Percentiles rank a stretch among this genome's conserved stretches.
Conservation (phyloP, 306 rosid genomes). For the Malus sylvestris region DNA sequence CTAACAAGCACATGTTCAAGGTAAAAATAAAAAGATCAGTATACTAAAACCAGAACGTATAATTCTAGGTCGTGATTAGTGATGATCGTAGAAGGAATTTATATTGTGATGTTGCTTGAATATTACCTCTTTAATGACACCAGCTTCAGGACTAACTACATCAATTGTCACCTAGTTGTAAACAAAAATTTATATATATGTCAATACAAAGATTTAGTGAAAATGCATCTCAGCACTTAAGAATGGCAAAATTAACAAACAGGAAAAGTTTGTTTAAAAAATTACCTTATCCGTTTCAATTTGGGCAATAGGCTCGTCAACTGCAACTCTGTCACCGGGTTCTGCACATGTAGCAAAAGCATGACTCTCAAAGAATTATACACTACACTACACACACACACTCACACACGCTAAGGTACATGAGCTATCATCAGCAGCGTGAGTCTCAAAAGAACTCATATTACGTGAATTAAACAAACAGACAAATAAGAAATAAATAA, state of each 20-base stretch:
- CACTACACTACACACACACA: neutral
- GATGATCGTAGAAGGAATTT: neutral
- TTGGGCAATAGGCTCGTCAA: constrained; percentile 58
- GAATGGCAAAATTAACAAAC: neutral
- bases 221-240: neutral
- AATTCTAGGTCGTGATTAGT: neutral
- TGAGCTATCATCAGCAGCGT: neutral
- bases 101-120: neutral
- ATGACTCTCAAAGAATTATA: constrained; percentile 14
- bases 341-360: constrained; percentile 29
- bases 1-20: constrained; percentile 4
- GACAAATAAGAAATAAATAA: neutral
- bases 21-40: neutral
- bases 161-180: constrained; percentile 53
- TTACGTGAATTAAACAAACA: neutral
- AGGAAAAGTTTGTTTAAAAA: neutral
- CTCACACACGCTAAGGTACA: neutral
- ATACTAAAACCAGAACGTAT: neutral
- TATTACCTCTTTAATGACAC: constrained; percentile 44
- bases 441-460: neutral
- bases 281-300: constrained; percentile 61
- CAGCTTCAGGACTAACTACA: constrained; percentile 54
- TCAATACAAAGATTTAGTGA: neutral
- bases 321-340: constrained; percentile 49
- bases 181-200: neutral